Base-by-base conservation (phyloP, 371 early-diverging fungal species). In the Sporodiniella umbellata region DNA sequence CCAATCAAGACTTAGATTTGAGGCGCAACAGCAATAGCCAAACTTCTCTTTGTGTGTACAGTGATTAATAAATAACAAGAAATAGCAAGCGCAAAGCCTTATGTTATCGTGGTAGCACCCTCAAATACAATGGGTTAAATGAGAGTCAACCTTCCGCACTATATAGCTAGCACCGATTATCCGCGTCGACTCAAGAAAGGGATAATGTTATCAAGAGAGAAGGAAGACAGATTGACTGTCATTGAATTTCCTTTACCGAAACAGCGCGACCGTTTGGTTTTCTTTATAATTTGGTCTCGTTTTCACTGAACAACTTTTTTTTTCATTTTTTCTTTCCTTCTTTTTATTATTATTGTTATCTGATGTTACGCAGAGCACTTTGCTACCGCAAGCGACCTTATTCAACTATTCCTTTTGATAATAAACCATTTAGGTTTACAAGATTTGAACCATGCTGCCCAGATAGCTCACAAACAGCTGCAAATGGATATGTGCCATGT, bases 1-100 rank as follows among this genome's bases (percentile, higher is more conserved):
- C n/a, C 86, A 90, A 62, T 96, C 99, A 49, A 85, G 93, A 52
- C 77, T 76, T 48, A 80, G 84, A 53, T 82, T 72, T 54, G 84
- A 87, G 66, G 78, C 77, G 15, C 83, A 84, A 60, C 81, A 81
- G 45, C 76, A 70, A 50, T 70, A 66, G 61, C 37, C n/a, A 22
- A 3, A 33, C 28, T 37, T 48, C 19, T 39, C 43, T 30, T 37
- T 47, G 33, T 47, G 33, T 33, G 53, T 58, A 58, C 45, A 58
- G 49, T 48, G 35, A 33, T 22, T 18, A 40, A 22, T 40, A 40
- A 40, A 40, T 22, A 40, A 40, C 23, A 19, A 40, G n/a, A 18
- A 23, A 40, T 18, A 40, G 22, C 42, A 18, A 40, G 30, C 10
- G 10, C 30, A 28, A 10, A 10, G 10, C 30, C 30, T 28, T 28